Evolutionary conservation across 2,329 filamentous ascomycete genomes (phyloP).

Genomic region (Talaromyces amestolkiae): DNA sequence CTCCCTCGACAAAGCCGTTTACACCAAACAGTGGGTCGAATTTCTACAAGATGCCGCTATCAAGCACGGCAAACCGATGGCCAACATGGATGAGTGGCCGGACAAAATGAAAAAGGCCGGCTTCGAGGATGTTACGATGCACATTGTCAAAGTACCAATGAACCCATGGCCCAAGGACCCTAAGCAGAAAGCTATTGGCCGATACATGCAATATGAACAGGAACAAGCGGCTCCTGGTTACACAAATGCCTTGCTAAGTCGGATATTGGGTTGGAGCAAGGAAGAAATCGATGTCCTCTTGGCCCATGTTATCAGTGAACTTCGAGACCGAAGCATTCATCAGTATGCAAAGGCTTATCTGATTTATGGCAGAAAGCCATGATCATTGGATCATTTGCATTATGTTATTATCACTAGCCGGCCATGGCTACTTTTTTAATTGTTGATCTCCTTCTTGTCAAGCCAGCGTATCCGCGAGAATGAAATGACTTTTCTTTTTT

Average conservation of each 20-base stretch:
- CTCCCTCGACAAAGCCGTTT: constrained; percentile 27
- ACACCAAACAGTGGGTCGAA: constrained; percentile 28
- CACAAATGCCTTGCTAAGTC: constrained; percentile 32
- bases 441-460: neutral
- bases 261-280: constrained; percentile 36
- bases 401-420: neutral
- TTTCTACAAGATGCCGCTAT: constrained; percentile 30
- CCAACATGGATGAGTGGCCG: constrained; percentile 21
- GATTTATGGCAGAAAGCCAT: constrained; percentile 31
- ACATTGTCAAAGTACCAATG: constrained; percentile 42
- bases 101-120: constrained; percentile 13
- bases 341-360: constrained; percentile 35
- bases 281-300: constrained; percentile 41
- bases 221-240: constrained; percentile 33
- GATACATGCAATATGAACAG: constrained; percentile 32
- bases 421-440: neutral
- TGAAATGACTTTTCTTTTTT: neutral
- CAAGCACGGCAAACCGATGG: constrained; percentile 35
- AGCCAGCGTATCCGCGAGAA: neutral
- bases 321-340: constrained; percentile 38
- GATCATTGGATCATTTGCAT: neutral
- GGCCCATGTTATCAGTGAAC: constrained; percentile 38
- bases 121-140: constrained; percentile 6
- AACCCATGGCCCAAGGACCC: constrained; percentile 51
- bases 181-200: constrained; percentile 44